phyloP scores from a whole-genome alignment of 192 early-diverging fungal species.

The Chytriomyces sp. region DNA sequence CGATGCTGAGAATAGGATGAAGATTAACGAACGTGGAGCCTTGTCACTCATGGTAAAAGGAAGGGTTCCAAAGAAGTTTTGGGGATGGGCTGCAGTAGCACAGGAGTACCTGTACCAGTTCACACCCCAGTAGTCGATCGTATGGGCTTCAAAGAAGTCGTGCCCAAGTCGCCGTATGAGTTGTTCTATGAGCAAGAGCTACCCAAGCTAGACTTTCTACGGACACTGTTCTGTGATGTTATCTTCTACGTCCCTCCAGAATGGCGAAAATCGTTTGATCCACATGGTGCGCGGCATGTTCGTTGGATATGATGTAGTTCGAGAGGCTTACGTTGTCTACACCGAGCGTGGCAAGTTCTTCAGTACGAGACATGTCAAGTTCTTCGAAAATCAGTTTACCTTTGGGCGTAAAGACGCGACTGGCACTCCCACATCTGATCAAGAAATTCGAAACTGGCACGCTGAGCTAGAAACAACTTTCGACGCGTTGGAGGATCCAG shows the following conservation, averaged over 20 bases:
- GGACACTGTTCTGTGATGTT: too few species aligned
- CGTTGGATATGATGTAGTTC: background rate
- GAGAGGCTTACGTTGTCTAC: background rate
- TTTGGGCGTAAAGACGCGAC: background rate
- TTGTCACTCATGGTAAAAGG: too few species aligned
- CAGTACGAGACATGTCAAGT: background rate
- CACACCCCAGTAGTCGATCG: background rate
- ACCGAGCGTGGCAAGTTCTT: background rate
- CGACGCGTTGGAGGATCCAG: background rate
- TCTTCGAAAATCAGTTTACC: background rate
- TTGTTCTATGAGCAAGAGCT: background rate
- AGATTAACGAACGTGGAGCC: too few species aligned
- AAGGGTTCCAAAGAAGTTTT: background rate
- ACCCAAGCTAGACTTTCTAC: background rate
- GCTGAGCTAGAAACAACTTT: background rate
- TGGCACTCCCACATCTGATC: background rate
- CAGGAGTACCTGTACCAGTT: background rate
- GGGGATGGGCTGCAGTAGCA: background rate
- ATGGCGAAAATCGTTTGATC: background rate
- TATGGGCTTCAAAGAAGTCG: background rate
- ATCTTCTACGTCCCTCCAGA: background rate
- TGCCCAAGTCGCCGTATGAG: background rate
- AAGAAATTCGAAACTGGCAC: background rate
- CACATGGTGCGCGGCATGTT: constrained; percentile 1
- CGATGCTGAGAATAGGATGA: too few species aligned